Evolutionary conservation across 805 yeast species (phyloP).

Genomic region (Lipomyces japonicus): DNA sequence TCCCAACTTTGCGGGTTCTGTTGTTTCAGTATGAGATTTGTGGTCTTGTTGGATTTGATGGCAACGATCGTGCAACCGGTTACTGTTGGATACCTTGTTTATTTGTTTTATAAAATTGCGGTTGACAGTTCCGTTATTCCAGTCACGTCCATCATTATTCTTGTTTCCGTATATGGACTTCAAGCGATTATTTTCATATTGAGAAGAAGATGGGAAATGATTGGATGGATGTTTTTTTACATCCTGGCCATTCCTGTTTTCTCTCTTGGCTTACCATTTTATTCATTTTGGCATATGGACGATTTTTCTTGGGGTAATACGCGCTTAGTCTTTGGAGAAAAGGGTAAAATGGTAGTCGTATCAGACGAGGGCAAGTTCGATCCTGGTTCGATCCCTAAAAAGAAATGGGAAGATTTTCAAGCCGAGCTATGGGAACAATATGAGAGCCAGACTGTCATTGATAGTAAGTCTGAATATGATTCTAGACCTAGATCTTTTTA

Average conservation of each 20-base stretch:
- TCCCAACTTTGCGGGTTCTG: conserved; percentile 62
- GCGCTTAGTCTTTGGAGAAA: conserved; percentile 52
- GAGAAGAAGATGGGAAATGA: conserved; percentile 45
- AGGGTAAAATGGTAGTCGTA: conserved; percentile 48
- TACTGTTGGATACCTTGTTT: conserved; percentile 47
- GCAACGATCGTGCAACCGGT: conserved; percentile 62
- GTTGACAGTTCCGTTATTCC: conserved; percentile 50
- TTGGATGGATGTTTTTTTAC: conserved; percentile 56
- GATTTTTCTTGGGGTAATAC: conserved; percentile 69
- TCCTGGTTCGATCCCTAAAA: conserved; percentile 51
- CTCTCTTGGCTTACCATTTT: conserved; percentile 54
- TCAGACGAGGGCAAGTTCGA: conserved; percentile 52
- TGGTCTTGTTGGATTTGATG: conserved; percentile 53
- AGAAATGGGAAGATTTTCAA: conserved; percentile 58
- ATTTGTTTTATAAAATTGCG: conserved; percentile 51
- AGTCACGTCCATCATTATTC: conserved; percentile 51
- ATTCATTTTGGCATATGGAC: conserved; percentile 63
- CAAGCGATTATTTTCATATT: conserved; percentile 54
- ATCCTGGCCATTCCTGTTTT: conserved; percentile 56
- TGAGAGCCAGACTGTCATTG: conserved; percentile 17
- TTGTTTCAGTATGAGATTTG: conserved; percentile 61
- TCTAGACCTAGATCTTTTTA: conserved; percentile 13
- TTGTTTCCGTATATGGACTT: conserved; percentile 55
- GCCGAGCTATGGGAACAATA: conserved; percentile 44
- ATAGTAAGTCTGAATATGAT: conserved; percentile 12